Evolutionary conservation across 208 protist genomes (phyloP).

Genomic region (Leishmania braziliensis): DNA sequence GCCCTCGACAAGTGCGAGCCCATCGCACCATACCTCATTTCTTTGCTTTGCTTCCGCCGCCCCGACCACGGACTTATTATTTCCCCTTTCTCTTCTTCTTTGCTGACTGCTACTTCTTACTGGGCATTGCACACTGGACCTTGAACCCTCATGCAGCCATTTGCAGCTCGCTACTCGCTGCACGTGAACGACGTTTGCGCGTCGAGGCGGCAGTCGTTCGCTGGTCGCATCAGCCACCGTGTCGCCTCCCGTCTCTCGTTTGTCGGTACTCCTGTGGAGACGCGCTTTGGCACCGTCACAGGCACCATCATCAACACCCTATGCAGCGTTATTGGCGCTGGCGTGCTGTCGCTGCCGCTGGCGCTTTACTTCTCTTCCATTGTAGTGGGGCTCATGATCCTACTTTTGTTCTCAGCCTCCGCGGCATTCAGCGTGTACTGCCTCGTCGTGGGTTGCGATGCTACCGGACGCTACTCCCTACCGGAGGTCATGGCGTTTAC

Average conservation of each 20-base stretch:
- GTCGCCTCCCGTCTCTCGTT: slow-evolving; percentile 59
- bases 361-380: slow-evolving; percentile 69
- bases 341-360: slow-evolving; percentile 68
- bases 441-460: slow-evolving; percentile 56
- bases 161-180: slow-evolving; percentile 4
- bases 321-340: slow-evolving; percentile 78
- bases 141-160: not conserved
- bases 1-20: not conserved
- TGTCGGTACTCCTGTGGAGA: slow-evolving; percentile 28
- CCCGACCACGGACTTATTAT: not conserved
- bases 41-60: slow-evolving; percentile 1
- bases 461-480: slow-evolving; percentile 56
- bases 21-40: not conserved
- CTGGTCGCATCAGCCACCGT: slow-evolving; percentile 47
- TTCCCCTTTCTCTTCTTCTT: no score
- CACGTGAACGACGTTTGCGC: slow-evolving; percentile 12
- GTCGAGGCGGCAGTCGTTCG: slow-evolving; percentile 40
- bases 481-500: slow-evolving; percentile 63
- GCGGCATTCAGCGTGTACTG: slow-evolving; percentile 57
- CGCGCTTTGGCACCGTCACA: slow-evolving; percentile 42
- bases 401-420: slow-evolving; percentile 40
- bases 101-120: no score
- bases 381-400: slow-evolving; percentile 38
- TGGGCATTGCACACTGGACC: not conserved
- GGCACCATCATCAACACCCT: slow-evolving; percentile 70